Evolutionary conservation across 371 early-diverging fungal species (phyloP).

Genomic region (Mucor sp.): DNA sequence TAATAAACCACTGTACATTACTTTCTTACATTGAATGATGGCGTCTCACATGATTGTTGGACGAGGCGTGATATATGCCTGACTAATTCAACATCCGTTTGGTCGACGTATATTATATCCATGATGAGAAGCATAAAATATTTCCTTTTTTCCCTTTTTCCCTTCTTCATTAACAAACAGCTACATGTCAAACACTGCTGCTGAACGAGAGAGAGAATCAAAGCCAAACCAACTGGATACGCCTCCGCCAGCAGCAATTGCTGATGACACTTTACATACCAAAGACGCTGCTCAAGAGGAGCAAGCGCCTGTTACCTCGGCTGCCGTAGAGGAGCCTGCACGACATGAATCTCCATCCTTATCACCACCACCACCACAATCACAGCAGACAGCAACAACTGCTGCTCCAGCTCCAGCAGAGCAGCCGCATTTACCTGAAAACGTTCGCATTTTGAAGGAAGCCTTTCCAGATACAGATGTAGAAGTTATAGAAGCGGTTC

Average conservation of each 20-base stretch:
- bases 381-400: background rate
- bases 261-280: background rate
- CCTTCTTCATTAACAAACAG: background rate
- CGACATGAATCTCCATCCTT: background rate
- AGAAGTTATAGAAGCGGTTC: constrained; percentile 49
- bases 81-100: background rate
- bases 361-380: background rate
- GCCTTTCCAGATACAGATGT: constrained; percentile 51
- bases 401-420: background rate
- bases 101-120: background rate
- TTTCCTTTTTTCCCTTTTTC: background rate
- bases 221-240: constrained; percentile 4
- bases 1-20: background rate
- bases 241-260: background rate
- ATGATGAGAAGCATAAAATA: background rate
- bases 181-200: background rate
- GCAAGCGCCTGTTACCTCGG: background rate
- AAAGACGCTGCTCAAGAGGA: background rate
- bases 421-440: background rate
- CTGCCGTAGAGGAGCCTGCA: background rate
- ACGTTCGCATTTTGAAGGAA: constrained; percentile 39
- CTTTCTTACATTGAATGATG: background rate
- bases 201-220: background rate
- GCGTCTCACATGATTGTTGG: background rate
- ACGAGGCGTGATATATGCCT: background rate